Evolutionary conservation across 345 rosid genomes (phyloP), one percentile per base, ranked within the genome.

Genomic region (Carallia pectinifolia): DNA sequence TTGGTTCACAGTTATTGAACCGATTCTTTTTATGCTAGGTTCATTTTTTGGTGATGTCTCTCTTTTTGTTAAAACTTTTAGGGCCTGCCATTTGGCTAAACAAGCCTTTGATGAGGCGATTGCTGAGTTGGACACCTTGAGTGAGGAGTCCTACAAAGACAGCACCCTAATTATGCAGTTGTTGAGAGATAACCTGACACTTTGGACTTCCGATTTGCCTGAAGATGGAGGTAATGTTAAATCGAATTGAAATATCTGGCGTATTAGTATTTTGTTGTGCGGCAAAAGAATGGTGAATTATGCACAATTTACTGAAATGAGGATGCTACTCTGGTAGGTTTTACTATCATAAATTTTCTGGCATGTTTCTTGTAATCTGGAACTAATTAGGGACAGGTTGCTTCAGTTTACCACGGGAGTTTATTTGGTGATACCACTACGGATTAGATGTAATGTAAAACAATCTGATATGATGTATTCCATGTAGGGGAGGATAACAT

Each of bases 151-250:
- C 0, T 95, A 95, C 87, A 95, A 95, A 80, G 99, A 95, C 74
- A 95, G 97, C 85, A 95, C 99, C 62, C 85, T 95, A 77, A 95
- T 95, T 54, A 95, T 92, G 97, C 99, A 92, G 86, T 92, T 95
- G 69, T 81, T 95, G 55, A 90, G 97, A 88, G 99, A 95, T 69
- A 92, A 95, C 77, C 99, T 95, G 81, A 95, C 99, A 31, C 92
- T 95, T 61, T 95, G 97, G 99, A 95, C 99, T 76, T 90, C 97
- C 71, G 99, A 95, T 82, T 89, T 95, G 83, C 99, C 99, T 71
- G 97, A 95, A 82, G 97, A 95, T 79, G 97, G 97, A 87, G 97
- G 97, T 91, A 74, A 40, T 8, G 63, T 31, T 31, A 37, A 54
- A 64, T 52, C 56, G 27, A n/a, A 50, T 10, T 52, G 37, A 19